Base-by-base conservation (phyloP, 257 asterid genomes). In the Echium plantagineum region DNA sequence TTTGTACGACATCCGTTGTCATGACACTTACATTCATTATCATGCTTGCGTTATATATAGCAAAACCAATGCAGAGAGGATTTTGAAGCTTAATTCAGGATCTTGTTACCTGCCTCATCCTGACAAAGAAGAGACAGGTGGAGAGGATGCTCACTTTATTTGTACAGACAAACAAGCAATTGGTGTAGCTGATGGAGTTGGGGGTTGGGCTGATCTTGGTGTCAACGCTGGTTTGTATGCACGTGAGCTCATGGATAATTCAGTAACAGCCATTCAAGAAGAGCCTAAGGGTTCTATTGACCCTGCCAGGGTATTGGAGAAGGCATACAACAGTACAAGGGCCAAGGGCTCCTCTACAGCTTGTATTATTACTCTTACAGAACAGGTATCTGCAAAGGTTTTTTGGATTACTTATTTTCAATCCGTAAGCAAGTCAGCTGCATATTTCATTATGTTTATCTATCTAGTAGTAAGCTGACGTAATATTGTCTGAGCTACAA, bases 101-200 rank as follows among this genome's bases (percentile, higher is more conserved):
- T 86, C 97, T 49, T 86, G 94, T 58, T 90, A 87, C 77, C 73
- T 90, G 66, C 97, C 97, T 54, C 97, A 90, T 76, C 97, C 96
- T 9, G 97, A 87, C 66, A 90, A 90, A 80, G 96, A 90, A 83
- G 96, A 87, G 70, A 87, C 93, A 47, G 94, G 97, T 57, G 97
- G 97, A 66, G 95, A 89, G 73, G 97, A 86, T 73, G 97, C 97
- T 69, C 97, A 89, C 75, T 89, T 89, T 76, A 85, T 89, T 31
- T 89, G 97, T 68, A 62, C 74, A 13, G 90, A 86, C 60, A 77
- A 83, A 67, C 90, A 81, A 63, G 93, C 88, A 71, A 80, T 89
- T 57, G 96, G 98, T 65, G 91, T 90, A 59, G 96, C 98, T 63
- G 98, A 90, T 79, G 98, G 95, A 55, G 98, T 90, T 5, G 98